Base-by-base conservation (phyloP, 2,329 filamentous ascomycete species). In the Exophiala alcalophila region DNA sequence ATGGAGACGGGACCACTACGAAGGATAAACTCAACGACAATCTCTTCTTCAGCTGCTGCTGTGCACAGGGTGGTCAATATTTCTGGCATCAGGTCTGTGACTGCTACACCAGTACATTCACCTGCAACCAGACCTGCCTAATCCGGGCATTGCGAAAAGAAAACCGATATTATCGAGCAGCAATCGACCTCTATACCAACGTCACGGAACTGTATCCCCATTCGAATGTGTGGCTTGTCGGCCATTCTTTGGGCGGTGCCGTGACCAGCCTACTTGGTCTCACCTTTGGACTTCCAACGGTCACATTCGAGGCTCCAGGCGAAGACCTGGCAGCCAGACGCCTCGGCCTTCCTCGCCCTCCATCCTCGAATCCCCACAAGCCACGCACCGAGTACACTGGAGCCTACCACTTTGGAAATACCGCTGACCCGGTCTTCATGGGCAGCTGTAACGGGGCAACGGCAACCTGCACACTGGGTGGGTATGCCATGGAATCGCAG, bases 21-120 rank as follows among this genome's bases (percentile, higher is more conserved):
- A 95, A 95, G 56, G 92, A 98, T 69, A 98, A 98, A 69, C 73
- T 90, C 59, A 98, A 97, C 63, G 92, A 98, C 66, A 98, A 98
- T 61, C 74, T 98, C 7, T 95, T 94, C 66, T 96, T 96, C 69
- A 94, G 90, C 61, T 98, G 92, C 68, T 98, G 92, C 65, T 98
- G 92, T 66, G 92, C 81, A 3, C 89, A 96, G 66, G 90, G 94
- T 57, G 89, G 90, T 0, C 87, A 89, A 52, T 89, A 83, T 68
- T 80, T 89, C 11, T 96, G 89, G 83, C 83, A 86, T 48, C 84
- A 94, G 61, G 89, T 95, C 42, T 98, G 92, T 66, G 85, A 95
- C 63, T 98, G 92, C 62, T 87, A 89, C 50, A 86, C 85, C 2
- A 79, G 81, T 8, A 87, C 89, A 1, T 97, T 89, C 61, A 83